Percentiles rank a stretch among this genome's conserved stretches.
phyloP scores from a whole-genome alignment of 2,329 filamentous ascomycete genomes.

The Penicillium expansum region DNA sequence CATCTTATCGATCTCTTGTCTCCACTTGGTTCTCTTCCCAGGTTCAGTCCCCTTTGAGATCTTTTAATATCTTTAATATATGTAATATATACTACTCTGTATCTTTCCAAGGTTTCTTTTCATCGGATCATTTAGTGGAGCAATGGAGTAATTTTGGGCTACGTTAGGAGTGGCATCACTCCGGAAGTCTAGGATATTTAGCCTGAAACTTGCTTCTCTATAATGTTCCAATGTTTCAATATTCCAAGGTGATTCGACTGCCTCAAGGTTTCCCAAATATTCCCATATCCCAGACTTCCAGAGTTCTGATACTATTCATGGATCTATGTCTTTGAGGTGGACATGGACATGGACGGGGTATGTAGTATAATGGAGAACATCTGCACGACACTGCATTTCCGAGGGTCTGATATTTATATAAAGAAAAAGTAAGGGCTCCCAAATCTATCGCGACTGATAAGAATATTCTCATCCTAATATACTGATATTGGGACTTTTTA shows the following conservation, averaged over 20 bases:
- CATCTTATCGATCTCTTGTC: conserved; percentile 12
- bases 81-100: too few species aligned
- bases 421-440: not conserved
- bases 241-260: too few species aligned
- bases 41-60: not conserved
- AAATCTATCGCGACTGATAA: too few species aligned
- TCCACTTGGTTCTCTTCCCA: not conserved
- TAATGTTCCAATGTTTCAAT: too few species aligned
- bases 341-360: not conserved
- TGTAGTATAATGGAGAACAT: conserved; percentile 1
- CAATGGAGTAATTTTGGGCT: not conserved
- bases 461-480: not conserved
- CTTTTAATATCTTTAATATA: not conserved
- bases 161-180: conserved; percentile 1
- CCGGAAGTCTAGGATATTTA: not conserved
- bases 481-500: too few species aligned
- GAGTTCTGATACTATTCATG: too few species aligned
- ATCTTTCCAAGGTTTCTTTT: not conserved
- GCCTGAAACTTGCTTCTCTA: not conserved
- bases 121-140: not conserved
- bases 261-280: not conserved
- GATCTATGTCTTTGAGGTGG: not conserved
- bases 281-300: not conserved
- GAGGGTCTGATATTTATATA: too few species aligned
- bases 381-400: not conserved